Evolutionary conservation across 176 grass and related monocot species (phyloP), one percentile per base, ranked within the genome.

Genomic region (Carex pumila): DNA sequence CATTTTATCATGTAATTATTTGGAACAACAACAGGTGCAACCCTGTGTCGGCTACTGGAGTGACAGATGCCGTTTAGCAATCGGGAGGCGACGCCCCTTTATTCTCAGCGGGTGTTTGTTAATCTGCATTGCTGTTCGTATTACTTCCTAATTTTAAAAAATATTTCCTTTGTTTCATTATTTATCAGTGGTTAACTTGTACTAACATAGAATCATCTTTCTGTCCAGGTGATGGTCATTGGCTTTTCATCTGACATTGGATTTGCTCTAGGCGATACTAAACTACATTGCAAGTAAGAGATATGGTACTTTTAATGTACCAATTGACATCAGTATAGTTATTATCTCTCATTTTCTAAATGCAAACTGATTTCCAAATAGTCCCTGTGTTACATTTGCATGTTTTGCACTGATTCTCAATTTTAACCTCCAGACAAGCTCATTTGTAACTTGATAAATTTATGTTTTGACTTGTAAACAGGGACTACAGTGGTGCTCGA

Each of bases 171-270:
- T 80, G 13, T 12, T 43, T 57, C 21, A 15, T 7, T 15, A 22
- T 39, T 64, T 29, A 4, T 47, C 0, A 2, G 13, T 56, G 30
- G 53, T 22, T 3, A 21, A 56, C 6, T 58, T 85, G 74, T 13
- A 12, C 8, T 79, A 7, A 3, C 32, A 34, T 34, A 50, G 14
- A 63, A 21, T 12, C 8, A 59, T 80, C 13, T 74, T 57, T 78
- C 17, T 78, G 50, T 71, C 14, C 39, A 98, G 92, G 92, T 98
- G 11, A 1, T 92, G 11, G 0, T 95, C n/a, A 87, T 95, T 65
- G 96, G 88, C 0, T 95, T 93, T 83, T 99, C 93, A 18, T 93
- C 92, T 18, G 96, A 98, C 81, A 95, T 98, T 13, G 96, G 96
- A 86, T 82, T 62, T 64, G 86, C 83, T 59, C 79, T 98, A 18